Conservation (phyloP, 768 basidiomycete genomes). For the Thelephora aurantiotincta region DNA sequence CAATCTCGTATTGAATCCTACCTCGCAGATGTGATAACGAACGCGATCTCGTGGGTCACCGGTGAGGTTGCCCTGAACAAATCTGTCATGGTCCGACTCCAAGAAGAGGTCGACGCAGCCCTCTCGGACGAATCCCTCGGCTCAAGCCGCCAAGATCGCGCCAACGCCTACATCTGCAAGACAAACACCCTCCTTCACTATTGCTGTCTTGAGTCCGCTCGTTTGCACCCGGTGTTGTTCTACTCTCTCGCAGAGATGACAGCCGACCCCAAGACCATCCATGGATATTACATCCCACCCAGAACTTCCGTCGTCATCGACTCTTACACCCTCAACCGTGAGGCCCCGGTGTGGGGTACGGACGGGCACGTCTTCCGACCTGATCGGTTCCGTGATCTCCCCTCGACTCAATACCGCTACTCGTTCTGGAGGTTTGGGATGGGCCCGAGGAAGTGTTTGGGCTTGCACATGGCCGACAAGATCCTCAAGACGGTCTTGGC, state of each 20-base stretch:
- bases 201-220: not conserved
- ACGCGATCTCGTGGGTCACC: slow-evolving; percentile 1
- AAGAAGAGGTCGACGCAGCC: not conserved
- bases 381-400: not conserved
- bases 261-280: not conserved
- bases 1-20: no score
- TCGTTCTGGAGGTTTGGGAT: slow-evolving; percentile 2
- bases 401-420: slow-evolving; percentile 1
- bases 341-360: slow-evolving; percentile 1
- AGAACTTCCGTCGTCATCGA: slow-evolving; percentile 1
- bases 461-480: not conserved
- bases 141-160: not conserved
- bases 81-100: not conserved
- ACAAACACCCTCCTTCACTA: slow-evolving; percentile 1
- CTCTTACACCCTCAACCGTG: slow-evolving; percentile 1
- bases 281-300: slow-evolving; percentile 1
- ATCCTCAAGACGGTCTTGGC: not conserved
- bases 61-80: not conserved
- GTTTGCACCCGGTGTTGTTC: not conserved
- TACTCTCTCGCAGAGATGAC: not conserved
- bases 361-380: slow-evolving; percentile 1
- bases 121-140: not conserved
- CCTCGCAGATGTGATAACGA: not conserved
- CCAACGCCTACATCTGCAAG: not conserved
- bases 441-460: slow-evolving; percentile 2